Conservation (phyloP, 192 early-diverging fungal genomes). For the Umbelopsis isabellina region DNA sequence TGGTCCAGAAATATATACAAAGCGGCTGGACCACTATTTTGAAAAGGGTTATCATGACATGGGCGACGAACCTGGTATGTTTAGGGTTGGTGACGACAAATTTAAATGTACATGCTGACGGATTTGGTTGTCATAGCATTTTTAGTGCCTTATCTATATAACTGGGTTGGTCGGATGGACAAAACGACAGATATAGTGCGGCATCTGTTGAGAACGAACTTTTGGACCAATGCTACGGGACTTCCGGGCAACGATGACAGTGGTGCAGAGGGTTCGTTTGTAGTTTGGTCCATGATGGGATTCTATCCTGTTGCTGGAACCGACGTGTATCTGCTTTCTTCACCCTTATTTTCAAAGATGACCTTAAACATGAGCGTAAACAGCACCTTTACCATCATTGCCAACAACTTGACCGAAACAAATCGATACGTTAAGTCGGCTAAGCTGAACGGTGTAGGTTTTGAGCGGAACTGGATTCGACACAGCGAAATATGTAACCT, state of each 20-base stretch:
- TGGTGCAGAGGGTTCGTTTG: constrained; percentile 32
- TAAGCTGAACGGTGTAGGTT: background rate
- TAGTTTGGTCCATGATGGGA: constrained; percentile 30
- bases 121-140: constrained; percentile 18
- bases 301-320: constrained; percentile 38
- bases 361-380: constrained; percentile 12
- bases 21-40: constrained; percentile 39
- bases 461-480: constrained; percentile 14
- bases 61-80: constrained; percentile 36
- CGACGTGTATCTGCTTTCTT: constrained; percentile 32
- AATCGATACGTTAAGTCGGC: constrained; percentile 12
- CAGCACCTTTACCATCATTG: constrained; percentile 2
- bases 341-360: constrained; percentile 22
- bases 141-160: constrained; percentile 38
- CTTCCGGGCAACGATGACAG: constrained; percentile 39
- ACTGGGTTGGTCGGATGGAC: constrained; percentile 36
- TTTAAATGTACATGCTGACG: background rate
- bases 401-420: constrained; percentile 20
- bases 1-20: constrained; percentile 31
- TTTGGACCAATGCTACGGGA: constrained; percentile 4
- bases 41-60: constrained; percentile 30
- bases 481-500: constrained; percentile 11
- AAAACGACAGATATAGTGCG: constrained; percentile 23
- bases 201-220: constrained; percentile 1
- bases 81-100: background rate